phyloP scores from a whole-genome alignment of 495 filamentous ascomycete genomes.

The Penicillium goetzii region DNA sequence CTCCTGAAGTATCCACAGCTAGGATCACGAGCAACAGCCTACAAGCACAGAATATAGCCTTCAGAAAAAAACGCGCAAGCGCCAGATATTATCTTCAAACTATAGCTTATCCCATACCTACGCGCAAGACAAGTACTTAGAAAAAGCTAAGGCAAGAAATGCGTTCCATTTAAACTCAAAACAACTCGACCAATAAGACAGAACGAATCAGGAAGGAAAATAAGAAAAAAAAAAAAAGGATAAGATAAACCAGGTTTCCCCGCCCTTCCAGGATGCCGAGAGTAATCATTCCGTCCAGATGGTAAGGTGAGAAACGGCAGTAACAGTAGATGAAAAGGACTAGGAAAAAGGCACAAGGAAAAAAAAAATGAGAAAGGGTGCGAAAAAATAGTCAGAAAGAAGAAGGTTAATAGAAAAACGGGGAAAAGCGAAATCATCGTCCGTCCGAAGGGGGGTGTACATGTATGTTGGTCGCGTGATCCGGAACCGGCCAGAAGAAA shows the following conservation, averaged over 20 bases:
- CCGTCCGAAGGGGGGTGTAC: conserved; percentile 5
- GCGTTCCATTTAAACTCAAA: conserved; percentile 35
- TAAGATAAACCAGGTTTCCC: conserved; percentile 41
- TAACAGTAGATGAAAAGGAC: conserved; percentile 10
- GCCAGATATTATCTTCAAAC: not conserved
- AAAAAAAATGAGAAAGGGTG: conserved; percentile 19
- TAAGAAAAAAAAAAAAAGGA: conserved; percentile 27
- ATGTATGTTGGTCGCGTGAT: conserved; percentile 7
- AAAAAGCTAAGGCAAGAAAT: conserved; percentile 33
- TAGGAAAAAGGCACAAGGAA: conserved; percentile 18
- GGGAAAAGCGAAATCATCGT: conserved; percentile 4
- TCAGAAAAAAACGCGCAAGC: not conserved
- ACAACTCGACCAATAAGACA: conserved; percentile 29
- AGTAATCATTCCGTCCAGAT: conserved; percentile 37
- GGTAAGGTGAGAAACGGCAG: conserved; percentile 34
- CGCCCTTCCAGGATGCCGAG: conserved; percentile 39
- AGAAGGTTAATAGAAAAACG: conserved; percentile 26
- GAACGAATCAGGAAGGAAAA: conserved; percentile 16
- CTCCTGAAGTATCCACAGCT: not conserved
- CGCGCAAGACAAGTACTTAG: not conserved
- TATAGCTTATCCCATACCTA: not conserved
- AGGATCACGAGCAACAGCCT: not conserved
- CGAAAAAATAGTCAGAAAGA: conserved; percentile 16
- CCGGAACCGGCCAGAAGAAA: conserved; percentile 17
- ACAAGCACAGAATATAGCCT: not conserved